Conservation (phyloP, 2,329 filamentous ascomycete species). For the Colletotrichum cordylinicola region DNA sequence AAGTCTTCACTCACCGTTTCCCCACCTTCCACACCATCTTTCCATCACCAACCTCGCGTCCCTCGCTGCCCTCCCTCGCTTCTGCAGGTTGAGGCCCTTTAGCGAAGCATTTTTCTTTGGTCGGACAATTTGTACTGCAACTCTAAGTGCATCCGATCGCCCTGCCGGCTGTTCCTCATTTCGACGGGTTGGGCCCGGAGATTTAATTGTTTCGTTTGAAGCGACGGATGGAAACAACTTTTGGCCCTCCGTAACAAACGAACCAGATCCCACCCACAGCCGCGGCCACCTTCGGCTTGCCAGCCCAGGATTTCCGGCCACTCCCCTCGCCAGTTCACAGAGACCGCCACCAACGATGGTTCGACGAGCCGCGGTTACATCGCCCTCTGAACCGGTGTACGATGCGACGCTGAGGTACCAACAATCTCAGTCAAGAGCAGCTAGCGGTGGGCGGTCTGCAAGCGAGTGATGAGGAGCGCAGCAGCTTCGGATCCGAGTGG, state of each 20-base stretch:
- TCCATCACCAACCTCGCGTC: neutral
- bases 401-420: neutral
- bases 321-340: neutral
- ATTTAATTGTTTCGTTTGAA: constrained; percentile 20
- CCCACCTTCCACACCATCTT: neutral
- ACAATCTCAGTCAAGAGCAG: neutral
- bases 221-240: neutral
- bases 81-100: neutral
- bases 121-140: neutral
- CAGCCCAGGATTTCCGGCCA: neutral
- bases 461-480: neutral
- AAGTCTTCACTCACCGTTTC: neutral
- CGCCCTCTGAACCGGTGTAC: neutral
- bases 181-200: constrained; percentile 1
- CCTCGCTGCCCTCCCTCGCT: neutral
- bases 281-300: neutral
- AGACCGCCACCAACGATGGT: neutral
- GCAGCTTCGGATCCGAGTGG: neutral
- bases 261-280: neutral
- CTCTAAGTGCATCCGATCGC: neutral
- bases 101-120: neutral
- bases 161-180: neutral
- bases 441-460: neutral
- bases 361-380: constrained; percentile 16
- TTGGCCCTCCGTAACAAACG: neutral